Conservation (phyloP, 2,329 filamentous ascomycete species). For the Monilinia vaccinii-corymbosi region DNA sequence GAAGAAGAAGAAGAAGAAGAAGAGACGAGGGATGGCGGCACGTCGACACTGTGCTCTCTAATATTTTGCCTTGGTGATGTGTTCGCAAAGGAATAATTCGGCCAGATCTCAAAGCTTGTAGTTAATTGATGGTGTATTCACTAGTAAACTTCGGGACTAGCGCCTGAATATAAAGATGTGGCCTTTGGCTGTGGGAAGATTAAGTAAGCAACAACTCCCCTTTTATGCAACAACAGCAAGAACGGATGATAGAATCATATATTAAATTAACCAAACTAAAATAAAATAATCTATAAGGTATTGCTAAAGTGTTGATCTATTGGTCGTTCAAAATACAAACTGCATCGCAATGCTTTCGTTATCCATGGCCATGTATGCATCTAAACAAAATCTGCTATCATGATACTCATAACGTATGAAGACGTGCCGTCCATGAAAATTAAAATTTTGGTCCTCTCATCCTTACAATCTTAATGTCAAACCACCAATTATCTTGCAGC, state of each 20-base stretch:
- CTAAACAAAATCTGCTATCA: background rate
- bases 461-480: background rate
- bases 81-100: constrained; percentile 17
- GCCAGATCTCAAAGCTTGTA: constrained; percentile 22
- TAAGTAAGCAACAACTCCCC: constrained; percentile 1
- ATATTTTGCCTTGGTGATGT: constrained; percentile 20
- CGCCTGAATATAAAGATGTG: constrained; percentile 14
- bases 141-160: constrained; percentile 17
- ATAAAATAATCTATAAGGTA: too few relatives aligned
- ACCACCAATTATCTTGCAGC: background rate
- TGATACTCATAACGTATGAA: background rate
- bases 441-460: background rate
- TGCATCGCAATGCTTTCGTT: background rate
- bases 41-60: constrained; percentile 19
- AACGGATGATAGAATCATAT: background rate
- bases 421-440: background rate
- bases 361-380: background rate
- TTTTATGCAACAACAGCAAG: constrained; percentile 1
- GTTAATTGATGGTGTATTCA: constrained; percentile 14
- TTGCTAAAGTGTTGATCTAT: background rate
- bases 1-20: constrained; percentile 25
- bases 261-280: too few relatives aligned
- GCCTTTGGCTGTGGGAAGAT: constrained; percentile 13
- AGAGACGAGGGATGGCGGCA: constrained; percentile 21
- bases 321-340: background rate